Percentiles rank a stretch among this genome's conserved stretches.
phyloP scores from a whole-genome alignment of 2,329 filamentous ascomycete species.

The Xylariaceae sp. region DNA sequence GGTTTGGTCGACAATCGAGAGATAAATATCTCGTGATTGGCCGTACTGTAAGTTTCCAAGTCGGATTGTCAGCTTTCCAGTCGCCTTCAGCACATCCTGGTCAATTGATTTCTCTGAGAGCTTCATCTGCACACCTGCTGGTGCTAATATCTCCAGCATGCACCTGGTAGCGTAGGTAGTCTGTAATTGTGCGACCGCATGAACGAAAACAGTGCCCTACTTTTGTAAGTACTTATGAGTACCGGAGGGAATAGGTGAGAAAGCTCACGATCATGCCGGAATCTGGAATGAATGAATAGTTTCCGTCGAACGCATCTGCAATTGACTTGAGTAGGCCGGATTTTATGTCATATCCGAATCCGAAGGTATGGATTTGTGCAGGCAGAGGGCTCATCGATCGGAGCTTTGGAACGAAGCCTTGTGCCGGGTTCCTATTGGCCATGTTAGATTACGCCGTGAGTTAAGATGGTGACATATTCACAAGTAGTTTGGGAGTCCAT shows the following conservation, averaged over 20 bases:
- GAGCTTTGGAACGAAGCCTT: slow-evolving; percentile 54
- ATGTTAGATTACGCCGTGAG: neutral
- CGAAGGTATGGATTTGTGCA: slow-evolving; percentile 50
- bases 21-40: slow-evolving; percentile 55
- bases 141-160: slow-evolving; percentile 39
- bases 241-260: neutral
- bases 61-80: slow-evolving; percentile 32
- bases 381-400: slow-evolving; percentile 37
- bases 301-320: slow-evolving; percentile 53
- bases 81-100: slow-evolving; percentile 22
- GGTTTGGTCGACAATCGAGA: slow-evolving; percentile 30
- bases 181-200: slow-evolving; percentile 59
- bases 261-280: slow-evolving; percentile 53
- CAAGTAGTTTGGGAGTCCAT: slow-evolving; percentile 53
- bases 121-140: slow-evolving; percentile 33
- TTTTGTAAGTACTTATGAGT: slow-evolving; percentile 4
- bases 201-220: slow-evolving; percentile 56
- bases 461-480: slow-evolving; percentile 20
- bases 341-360: slow-evolving; percentile 46
- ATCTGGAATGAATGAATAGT: slow-evolving; percentile 59
- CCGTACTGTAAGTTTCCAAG: slow-evolving; percentile 56
- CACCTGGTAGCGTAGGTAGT: slow-evolving; percentile 52
- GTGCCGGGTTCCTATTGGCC: slow-evolving; percentile 38
- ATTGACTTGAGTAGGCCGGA: slow-evolving; percentile 58
- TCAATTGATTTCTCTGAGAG: slow-evolving; percentile 38